These are phyloP conservation scores for Pezicula rhizophila DNA, from an alignment of 2,329 filamentous ascomycete genomes.

Conservation along the genomic window DNA sequence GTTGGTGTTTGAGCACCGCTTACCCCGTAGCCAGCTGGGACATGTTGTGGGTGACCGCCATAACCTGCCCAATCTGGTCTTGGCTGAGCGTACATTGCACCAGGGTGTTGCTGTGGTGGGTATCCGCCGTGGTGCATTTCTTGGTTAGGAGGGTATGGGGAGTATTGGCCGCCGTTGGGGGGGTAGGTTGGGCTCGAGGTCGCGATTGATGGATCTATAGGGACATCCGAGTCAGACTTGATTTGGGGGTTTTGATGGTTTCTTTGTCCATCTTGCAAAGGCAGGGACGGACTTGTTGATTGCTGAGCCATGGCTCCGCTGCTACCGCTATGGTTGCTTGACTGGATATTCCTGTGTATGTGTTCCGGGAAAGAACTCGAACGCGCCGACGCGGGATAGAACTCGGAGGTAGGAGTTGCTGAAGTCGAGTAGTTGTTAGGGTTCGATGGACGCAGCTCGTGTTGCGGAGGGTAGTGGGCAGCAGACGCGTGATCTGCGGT, in stretches of 20 bases:
- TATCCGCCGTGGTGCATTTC: conserved; percentile 80
- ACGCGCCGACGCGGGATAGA: conserved; percentile 69
- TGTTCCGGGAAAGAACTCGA: conserved; percentile 84
- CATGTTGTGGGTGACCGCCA: conserved; percentile 37
- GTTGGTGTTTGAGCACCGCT: conserved; percentile 39
- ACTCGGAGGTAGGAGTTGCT: conserved; percentile 83
- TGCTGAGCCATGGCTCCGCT: conserved; percentile 86
- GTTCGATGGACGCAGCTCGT: conserved; percentile 61
- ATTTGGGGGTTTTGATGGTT: conserved; percentile 71
- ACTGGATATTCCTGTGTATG: conserved; percentile 78
- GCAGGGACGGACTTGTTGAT: conserved; percentile 96
- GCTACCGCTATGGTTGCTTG: conserved; percentile 65
- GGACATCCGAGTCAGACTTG: conserved; percentile 94
- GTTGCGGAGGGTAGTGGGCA: conserved; percentile 79
- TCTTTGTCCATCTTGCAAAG: conserved; percentile 72
- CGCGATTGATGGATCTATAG: conserved; percentile 98
- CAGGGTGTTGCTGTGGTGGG: conserved; percentile 44
- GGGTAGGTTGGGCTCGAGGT: conserved; percentile 88
- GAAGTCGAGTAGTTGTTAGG: conserved; percentile 44
- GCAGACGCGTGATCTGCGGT: conserved; percentile 86
- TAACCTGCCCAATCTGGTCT: conserved; percentile 73
- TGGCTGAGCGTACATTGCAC: conserved; percentile 60
- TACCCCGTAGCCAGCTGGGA: conserved; percentile 23
- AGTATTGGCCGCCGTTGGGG: conserved; percentile 67
- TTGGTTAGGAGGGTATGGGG: conserved; percentile 78